A percentile compares a stretch with the other conserved stretches of the same genome.
Evolutionary conservation across 2,329 filamentous ascomycete genomes (phyloP).

Genomic region (Fusarium anthophilum): DNA sequence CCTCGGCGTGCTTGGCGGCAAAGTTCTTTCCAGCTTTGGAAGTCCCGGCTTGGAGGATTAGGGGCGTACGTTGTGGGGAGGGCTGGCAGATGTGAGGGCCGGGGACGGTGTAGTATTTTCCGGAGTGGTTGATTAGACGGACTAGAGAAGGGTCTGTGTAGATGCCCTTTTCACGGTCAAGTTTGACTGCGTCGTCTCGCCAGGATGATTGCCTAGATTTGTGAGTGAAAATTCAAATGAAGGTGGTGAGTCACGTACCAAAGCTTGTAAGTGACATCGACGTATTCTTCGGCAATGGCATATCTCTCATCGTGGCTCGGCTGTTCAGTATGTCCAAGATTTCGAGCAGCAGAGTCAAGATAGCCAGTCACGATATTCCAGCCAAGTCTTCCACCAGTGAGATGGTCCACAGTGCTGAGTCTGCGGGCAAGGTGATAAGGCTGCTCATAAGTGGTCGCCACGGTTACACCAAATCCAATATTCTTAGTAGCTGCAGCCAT

Average conservation of each 20-base stretch:
- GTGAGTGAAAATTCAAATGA: neutral
- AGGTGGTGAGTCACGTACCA: constrained; percentile 47
- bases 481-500: constrained; percentile 76
- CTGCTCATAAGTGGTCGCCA: constrained; percentile 75
- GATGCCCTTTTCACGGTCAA: constrained; percentile 65
- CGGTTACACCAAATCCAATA: constrained; percentile 75
- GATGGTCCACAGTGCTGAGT: constrained; percentile 73
- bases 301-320: constrained; percentile 72
- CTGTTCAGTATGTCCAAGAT: constrained; percentile 68
- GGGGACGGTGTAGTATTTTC: constrained; percentile 70
- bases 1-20: constrained; percentile 75
- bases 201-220: constrained; percentile 63
- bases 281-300: constrained; percentile 70
- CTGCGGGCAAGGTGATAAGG: constrained; percentile 74
- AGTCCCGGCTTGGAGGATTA: constrained; percentile 76
- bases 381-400: constrained; percentile 66
- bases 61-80: constrained; percentile 72
- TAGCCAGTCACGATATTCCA: constrained; percentile 73
- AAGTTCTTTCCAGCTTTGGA: constrained; percentile 73
- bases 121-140: constrained; percentile 72
- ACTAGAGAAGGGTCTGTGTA: constrained; percentile 65
- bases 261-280: constrained; percentile 72
- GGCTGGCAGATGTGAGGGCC: constrained; percentile 75
- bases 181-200: constrained; percentile 71
- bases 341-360: constrained; percentile 74